Evolutionary conservation across 441 rosid species (phyloP), one percentile per base, ranked within the genome.

Genomic region (Eruca vesicaria): DNA sequence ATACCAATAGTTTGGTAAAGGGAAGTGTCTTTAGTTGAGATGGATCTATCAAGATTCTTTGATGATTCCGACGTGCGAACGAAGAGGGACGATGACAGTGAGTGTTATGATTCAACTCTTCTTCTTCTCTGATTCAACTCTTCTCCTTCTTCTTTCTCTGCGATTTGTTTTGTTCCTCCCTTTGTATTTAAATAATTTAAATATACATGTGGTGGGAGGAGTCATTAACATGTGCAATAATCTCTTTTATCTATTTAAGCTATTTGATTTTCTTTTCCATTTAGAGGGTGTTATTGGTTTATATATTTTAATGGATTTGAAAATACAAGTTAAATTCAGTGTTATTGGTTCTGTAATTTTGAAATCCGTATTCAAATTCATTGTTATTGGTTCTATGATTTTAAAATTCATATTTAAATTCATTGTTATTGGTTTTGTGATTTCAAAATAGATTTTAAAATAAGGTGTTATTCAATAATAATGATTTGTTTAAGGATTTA

Each of bases 41-140:
- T 28, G 85, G 88, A 90, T 85, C 87, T 73, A 63, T 66, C 79
- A 61, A 18, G 71, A 10, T 15, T 61, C 21, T 18, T 57, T 23
- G 86, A 71, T 72, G 85, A 84, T 68, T 69, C 72, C 67, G 86
- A 87, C 89, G 68, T 69, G 20, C 26, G 86, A 88, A 83, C 71
- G 52, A 63, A 63, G 74, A 41, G 3, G 43, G 52, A 43, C 18
- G 52, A 58, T 14, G 15, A 76, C 57, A 55, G 66, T 76, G 19
- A 61, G 41, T 43, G 52, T n/a, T n/a, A 18, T 43, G 55, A 60
- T 69, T 62, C 65, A 38, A 32, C 9, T 75, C 64, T 75, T 15
- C 11, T 31, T 57, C 1, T 33, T 50, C n/a, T 50, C 68, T 15
- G 60, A 43, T 66, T 58, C 61, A 31, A 26, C 5, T 74, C 66